Evolutionary conservation across 257 asterid species (phyloP).

Genomic region (Agastache rugosa): DNA sequence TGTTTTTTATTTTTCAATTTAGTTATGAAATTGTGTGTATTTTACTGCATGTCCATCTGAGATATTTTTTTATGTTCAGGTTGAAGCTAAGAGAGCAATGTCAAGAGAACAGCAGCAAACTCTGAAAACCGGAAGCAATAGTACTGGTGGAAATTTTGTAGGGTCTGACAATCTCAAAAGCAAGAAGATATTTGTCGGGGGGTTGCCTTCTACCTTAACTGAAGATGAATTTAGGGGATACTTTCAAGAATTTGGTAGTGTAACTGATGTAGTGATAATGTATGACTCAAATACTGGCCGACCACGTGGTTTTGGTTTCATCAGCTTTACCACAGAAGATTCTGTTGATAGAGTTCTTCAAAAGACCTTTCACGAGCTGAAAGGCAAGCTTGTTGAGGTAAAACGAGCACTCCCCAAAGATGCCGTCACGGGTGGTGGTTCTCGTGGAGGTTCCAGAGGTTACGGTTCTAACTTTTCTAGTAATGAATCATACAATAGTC

Average conservation of each 20-base stretch:
- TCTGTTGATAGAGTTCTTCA: constrained; percentile 48
- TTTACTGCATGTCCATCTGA: constrained; percentile 6
- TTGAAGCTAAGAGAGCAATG: constrained; percentile 47
- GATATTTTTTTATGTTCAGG: constrained; percentile 12
- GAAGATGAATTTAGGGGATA: constrained; percentile 46
- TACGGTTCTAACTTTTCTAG: constrained; percentile 34
- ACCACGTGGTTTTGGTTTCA: constrained; percentile 59
- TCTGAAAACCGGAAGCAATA: constrained; percentile 36
- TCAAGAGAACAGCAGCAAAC: constrained; percentile 44
- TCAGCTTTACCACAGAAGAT: constrained; percentile 53
- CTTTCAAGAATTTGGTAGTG: constrained; percentile 42
- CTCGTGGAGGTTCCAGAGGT: constrained; percentile 36
- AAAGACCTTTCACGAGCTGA: constrained; percentile 50
- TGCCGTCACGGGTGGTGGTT: constrained; percentile 37
- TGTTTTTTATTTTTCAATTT: not conserved
- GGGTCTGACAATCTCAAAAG: constrained; percentile 41
- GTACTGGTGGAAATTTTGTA: constrained; percentile 28
- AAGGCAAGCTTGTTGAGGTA: constrained; percentile 51
- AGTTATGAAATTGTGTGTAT: not conserved
- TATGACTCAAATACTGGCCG: constrained; percentile 46
- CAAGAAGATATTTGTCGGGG: constrained; percentile 57
- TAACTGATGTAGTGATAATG: constrained; percentile 53
- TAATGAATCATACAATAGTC: constrained; percentile 25
- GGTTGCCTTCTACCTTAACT: constrained; percentile 47
- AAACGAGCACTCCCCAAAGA: constrained; percentile 55